Base-by-base conservation (phyloP, 148 eudicot genomes). In the Rhododendron ferrugineum region DNA sequence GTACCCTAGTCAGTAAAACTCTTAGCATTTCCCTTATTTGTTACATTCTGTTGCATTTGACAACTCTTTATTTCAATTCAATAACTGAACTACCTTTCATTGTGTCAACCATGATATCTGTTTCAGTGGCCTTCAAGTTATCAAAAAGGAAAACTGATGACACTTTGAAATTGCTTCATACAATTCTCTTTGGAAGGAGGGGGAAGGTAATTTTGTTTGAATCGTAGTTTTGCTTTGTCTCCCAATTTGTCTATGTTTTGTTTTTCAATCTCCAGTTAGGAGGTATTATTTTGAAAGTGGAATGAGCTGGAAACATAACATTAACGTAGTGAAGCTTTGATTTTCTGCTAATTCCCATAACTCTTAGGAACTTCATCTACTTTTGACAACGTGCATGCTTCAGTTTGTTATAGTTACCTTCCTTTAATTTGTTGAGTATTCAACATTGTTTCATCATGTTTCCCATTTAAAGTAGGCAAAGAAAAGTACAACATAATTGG, bases 81-180 rank as follows among this genome's bases (percentile, higher is more conserved):
- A 52, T 70, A 30, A 74, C 22, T 72, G 56, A 32, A 28, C 2
- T 46, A 20, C 1, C 36, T 49, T 32, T 50, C 72, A 64, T 28
- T 79, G 34, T 64, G 72, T 79, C 50, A 54, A 80, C 82, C n/a
- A 4, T 42, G 30, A 34, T 85, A 79, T 84, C 18, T 85, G 64
- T 89, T 84, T 70, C 92, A 92, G 99, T 96, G 91, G 97, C 97
- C 64, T 95, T 92, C 88, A 96, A 95, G 90, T 87, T 96, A 85
- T 92, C 99, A 44, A 95, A 88, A 91, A 92, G 85, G 92, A 96
- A 92, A 90, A 87, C 28, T 32, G 99, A 96, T 42, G 98, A 96
- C 10, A 90, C 90, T 30, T 85, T 92, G 64, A 96, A 91, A 85
- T 77, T 92, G 91, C 95, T 96, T 52, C 99, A 96, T 90, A 89